Base-by-base conservation (phyloP, 1,284 basidiomycete species). In the Austroboletus novae-zelandiae region DNA sequence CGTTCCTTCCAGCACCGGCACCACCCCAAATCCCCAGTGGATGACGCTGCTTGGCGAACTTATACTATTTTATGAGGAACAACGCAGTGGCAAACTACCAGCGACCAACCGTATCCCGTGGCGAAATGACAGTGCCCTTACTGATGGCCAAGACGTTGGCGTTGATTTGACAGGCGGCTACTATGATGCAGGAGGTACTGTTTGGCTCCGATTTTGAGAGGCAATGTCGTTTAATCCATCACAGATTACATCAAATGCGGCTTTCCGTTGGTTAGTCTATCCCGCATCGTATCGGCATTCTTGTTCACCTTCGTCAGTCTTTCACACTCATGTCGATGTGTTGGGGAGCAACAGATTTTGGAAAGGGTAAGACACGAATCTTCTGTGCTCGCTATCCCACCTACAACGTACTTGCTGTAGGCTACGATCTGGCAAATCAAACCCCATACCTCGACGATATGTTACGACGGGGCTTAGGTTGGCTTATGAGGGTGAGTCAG, bases 1-100 rank as follows among this genome's bases (percentile, higher is more conserved):
- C 5, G 61, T 75, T 29, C 62, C 78, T 1, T 80, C 86, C 5
- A 61, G 70, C 23, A 58, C 68, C 31, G 69, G 70, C 1, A 14
- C 18, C 57, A 68, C 35, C 68, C 71, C 87, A 14, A 92, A 93
- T 64, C 59, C 78, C 3, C 90, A 94, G 64, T 96, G 93, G 90
- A 77, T 82, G 2, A 83, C 76, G 34, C 71, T 95, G 1, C 78
- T 96, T 0, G 92, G 91, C 13, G 84, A 89, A 66, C 69, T 87
- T 31, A 68, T 97, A 18, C 96, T 84, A 65, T 96, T 95, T 68
- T 97, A 95, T 65, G 94, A 97, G 56, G 92, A 85, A 1, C 94
- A 97, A 63, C 77, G 94, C 37, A 90, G 89, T 52, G 93, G 94
- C 13, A 76, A 75, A 42, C 76, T 96, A 6, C 81, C 87, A 0